phyloP scores from a whole-genome alignment of 1,284 basidiomycete species.

The Ganoderma leucocontextum region DNA sequence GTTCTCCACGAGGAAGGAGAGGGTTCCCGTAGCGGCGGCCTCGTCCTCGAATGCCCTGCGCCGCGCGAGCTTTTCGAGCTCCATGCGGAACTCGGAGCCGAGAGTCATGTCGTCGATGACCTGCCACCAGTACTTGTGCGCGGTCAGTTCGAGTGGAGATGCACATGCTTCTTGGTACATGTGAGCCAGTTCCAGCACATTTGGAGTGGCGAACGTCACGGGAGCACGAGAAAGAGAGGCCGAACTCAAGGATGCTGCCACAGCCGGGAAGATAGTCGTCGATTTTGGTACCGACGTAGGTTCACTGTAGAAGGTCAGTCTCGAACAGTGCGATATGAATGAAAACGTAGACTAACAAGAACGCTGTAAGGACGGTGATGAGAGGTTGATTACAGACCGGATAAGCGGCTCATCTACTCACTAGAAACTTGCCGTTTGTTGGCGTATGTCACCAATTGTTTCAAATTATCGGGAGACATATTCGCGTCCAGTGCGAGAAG shows the following conservation, averaged over 20 bases:
- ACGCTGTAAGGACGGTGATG: constrained; percentile 15
- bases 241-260: constrained; percentile 49
- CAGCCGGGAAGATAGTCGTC: constrained; percentile 70
- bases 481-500: constrained; percentile 90
- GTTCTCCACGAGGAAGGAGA: constrained; percentile 70
- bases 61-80: constrained; percentile 67
- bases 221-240: constrained; percentile 47
- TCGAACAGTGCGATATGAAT: not conserved
- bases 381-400: not conserved
- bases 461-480: constrained; percentile 63
- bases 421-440: constrained; percentile 55
- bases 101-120: constrained; percentile 69
- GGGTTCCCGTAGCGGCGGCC: constrained; percentile 50
- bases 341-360: constrained; percentile 26
- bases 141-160: constrained; percentile 57
- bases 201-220: constrained; percentile 80
- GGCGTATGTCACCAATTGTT: constrained; percentile 60
- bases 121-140: constrained; percentile 69
- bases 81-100: constrained; percentile 67
- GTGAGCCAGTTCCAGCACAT: constrained; percentile 76
- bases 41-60: constrained; percentile 48
- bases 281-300: constrained; percentile 91
- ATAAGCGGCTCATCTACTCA: constrained; percentile 45
- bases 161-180: constrained; percentile 64
- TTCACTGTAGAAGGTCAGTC: constrained; percentile 57